A percentile compares a stretch with the other conserved stretches of the same genome.
phyloP scores from a whole-genome alignment of 345 rosid genomes.

The Jatropha curcas region DNA sequence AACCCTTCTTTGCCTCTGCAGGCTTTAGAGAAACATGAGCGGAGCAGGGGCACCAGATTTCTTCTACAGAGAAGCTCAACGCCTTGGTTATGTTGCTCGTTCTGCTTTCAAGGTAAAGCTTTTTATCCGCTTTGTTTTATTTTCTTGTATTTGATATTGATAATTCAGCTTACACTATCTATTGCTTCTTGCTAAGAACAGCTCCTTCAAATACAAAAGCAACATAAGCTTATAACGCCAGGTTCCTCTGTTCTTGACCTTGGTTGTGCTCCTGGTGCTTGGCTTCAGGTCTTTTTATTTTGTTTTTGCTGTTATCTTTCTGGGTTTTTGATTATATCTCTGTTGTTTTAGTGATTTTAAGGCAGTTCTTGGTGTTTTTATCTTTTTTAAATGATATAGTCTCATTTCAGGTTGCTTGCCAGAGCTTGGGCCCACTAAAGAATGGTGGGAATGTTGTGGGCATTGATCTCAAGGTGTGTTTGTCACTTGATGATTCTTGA shows the following conservation, averaged over 20 bases:
- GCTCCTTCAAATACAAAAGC: slow-evolving; percentile 92
- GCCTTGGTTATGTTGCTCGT: slow-evolving; percentile 95
- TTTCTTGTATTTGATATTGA: not conserved
- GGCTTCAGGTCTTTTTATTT: slow-evolving; percentile 76
- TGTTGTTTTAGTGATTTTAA: slow-evolving; percentile 1
- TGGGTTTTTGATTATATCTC: not conserved
- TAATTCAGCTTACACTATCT: not conserved
- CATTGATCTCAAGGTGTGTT: slow-evolving; percentile 79
- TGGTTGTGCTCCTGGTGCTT: slow-evolving; percentile 98
- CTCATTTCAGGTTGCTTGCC: slow-evolving; percentile 81
- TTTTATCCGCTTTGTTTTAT: not conserved
- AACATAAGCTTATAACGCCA: slow-evolving; percentile 70
- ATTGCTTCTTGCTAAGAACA: slow-evolving; percentile 25
- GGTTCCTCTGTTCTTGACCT: slow-evolving; percentile 94
- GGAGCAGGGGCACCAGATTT: slow-evolving; percentile 86
- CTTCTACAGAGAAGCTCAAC: slow-evolving; percentile 96
- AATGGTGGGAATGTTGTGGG: slow-evolving; percentile 87
- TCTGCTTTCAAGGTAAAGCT: slow-evolving; percentile 86
- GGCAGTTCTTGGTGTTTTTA: not conserved
- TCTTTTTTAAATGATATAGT: not conserved
- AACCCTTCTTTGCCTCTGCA: not conserved
- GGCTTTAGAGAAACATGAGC: slow-evolving; percentile 48
- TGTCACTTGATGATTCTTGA: slow-evolving; percentile 5
- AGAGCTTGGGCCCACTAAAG: slow-evolving; percentile 76
- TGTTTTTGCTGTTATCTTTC: not conserved